A percentile compares a stretch with the other conserved stretches of the same genome.
phyloP scores from a whole-genome alignment of 768 basidiomycete genomes.

The Auricularia sp. region DNA sequence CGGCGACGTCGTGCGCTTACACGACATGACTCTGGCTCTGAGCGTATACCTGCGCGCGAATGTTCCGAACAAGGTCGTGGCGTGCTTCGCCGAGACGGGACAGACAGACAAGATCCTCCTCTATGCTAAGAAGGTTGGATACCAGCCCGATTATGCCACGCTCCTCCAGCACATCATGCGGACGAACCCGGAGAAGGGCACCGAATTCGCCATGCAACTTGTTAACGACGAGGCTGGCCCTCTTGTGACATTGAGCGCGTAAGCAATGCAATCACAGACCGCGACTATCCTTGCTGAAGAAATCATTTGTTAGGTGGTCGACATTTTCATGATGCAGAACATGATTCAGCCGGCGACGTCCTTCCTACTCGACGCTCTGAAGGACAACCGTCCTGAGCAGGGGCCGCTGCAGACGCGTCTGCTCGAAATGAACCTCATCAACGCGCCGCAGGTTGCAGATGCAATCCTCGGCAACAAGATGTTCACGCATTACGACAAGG shows the following conservation, averaged over 20 bases:
- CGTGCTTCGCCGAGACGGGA: slow-evolving; percentile 97
- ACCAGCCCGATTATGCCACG: slow-evolving; percentile 84
- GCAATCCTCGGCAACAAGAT: slow-evolving; percentile 98
- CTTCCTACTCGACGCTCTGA: slow-evolving; percentile 92
- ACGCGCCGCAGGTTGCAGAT: slow-evolving; percentile 97
- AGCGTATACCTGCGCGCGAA: slow-evolving; percentile 97
- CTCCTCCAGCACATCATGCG: slow-evolving; percentile 95
- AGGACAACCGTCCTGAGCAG: slow-evolving; percentile 97
- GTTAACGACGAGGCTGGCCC: slow-evolving; percentile 91
- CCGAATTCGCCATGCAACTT: slow-evolving; percentile 92
- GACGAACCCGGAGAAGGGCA: slow-evolving; percentile 92
- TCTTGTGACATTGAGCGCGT: slow-evolving; percentile 87
- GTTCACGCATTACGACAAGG: slow-evolving; percentile 94
- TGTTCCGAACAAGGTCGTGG: slow-evolving; percentile 96
- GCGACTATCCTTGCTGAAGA: slow-evolving; percentile 28
- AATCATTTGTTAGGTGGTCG: slow-evolving; percentile 42
- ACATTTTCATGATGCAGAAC: slow-evolving; percentile 99
- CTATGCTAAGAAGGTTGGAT: slow-evolving; percentile 95
- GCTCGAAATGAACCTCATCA: slow-evolving; percentile 93
- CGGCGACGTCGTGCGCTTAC: slow-evolving; percentile 87
- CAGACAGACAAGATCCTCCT: slow-evolving; percentile 97
- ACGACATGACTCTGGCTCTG: slow-evolving; percentile 95
- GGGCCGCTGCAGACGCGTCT: slow-evolving; percentile 92
- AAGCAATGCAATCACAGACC: slow-evolving; percentile 23
- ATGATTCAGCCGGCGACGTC: slow-evolving; percentile 99